Evolutionary conservation across 805 yeast genomes (phyloP).

Genomic region (Jamesozyma jinghongensis): DNA sequence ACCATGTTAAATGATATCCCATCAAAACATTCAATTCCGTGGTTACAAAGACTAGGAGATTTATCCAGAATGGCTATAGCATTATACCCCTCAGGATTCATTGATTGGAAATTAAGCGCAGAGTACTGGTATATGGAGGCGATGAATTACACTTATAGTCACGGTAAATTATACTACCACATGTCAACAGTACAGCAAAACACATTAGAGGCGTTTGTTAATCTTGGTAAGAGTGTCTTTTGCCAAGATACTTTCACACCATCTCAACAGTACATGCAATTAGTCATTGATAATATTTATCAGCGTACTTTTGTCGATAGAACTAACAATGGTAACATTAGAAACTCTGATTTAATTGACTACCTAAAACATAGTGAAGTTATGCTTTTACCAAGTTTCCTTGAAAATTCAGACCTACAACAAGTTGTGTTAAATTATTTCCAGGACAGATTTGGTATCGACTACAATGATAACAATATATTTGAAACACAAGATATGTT

Average conservation of each 20-base stretch:
- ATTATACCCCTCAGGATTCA: slow-evolving; percentile 63
- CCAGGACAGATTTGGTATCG: slow-evolving; percentile 53
- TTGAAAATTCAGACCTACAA: slow-evolving; percentile 43
- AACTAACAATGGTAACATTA: slow-evolving; percentile 20
- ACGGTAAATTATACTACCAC: slow-evolving; percentile 80
- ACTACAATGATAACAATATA: slow-evolving; percentile 53
- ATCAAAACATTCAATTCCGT: slow-evolving; percentile 32
- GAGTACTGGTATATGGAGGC: slow-evolving; percentile 77
- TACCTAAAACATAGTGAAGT: slow-evolving; percentile 53
- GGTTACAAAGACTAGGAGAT: slow-evolving; percentile 85
- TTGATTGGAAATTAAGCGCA: slow-evolving; percentile 79
- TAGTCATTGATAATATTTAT: slow-evolving; percentile 71
- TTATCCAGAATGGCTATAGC: slow-evolving; percentile 84
- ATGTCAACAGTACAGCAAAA: slow-evolving; percentile 77
- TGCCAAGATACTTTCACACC: slow-evolving; percentile 82
- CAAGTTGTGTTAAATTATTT: slow-evolving; percentile 58
- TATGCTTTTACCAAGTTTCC: slow-evolving; percentile 49
- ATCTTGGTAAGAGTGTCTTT: slow-evolving; percentile 68
- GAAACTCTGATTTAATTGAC: slow-evolving; percentile 28
- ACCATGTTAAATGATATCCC: slow-evolving; percentile 34
- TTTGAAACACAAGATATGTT: slow-evolving; percentile 41
- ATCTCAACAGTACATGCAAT: slow-evolving; percentile 63
- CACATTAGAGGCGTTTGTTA: slow-evolving; percentile 63
- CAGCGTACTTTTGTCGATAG: slow-evolving; percentile 40
- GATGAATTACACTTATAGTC: slow-evolving; percentile 66